phyloP scores from a whole-genome alignment of 345 rosid genomes.

The Erucastrum elatum region DNA sequence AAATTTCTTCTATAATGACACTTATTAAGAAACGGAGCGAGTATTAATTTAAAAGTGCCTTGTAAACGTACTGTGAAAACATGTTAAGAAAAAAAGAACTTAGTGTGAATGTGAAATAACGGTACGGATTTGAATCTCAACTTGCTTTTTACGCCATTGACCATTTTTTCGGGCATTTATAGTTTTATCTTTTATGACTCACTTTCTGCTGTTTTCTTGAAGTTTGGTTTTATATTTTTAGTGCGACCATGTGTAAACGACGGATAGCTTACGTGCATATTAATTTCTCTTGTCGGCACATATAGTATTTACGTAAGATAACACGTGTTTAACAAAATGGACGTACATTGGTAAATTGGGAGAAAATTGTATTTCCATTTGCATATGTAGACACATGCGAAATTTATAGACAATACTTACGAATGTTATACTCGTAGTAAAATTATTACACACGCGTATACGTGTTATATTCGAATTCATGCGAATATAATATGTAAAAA shows the following conservation, averaged over 20 bases:
- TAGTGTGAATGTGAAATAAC: not conserved
- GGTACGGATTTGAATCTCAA: conserved; percentile 29
- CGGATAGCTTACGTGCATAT: not conserved
- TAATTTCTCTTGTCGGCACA: not conserved
- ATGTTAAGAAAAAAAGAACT: not conserved
- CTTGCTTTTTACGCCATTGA: conserved; percentile 13
- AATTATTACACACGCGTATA: not conserved
- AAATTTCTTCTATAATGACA: too few species aligned
- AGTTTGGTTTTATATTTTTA: not conserved
- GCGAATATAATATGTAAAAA: not conserved
- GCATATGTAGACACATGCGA: not conserved
- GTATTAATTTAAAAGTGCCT: not conserved
- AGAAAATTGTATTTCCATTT: not conserved
- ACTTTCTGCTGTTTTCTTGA: conserved; percentile 9
- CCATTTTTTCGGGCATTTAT: conserved; percentile 12
- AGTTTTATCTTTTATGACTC: not conserved
- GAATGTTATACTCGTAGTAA: not conserved
- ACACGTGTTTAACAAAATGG: not conserved
- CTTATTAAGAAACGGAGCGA: too few species aligned
- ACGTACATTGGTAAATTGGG: not conserved
- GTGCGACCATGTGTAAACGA: not conserved
- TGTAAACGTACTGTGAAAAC: conserved; percentile 8
- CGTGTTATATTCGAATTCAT: not conserved
- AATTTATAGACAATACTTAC: not conserved
- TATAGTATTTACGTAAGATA: not conserved